A percentile compares a stretch with the other conserved stretches of the same genome.
phyloP scores from a whole-genome alignment of 208 protist species.

The Leishmania amazonensis region DNA sequence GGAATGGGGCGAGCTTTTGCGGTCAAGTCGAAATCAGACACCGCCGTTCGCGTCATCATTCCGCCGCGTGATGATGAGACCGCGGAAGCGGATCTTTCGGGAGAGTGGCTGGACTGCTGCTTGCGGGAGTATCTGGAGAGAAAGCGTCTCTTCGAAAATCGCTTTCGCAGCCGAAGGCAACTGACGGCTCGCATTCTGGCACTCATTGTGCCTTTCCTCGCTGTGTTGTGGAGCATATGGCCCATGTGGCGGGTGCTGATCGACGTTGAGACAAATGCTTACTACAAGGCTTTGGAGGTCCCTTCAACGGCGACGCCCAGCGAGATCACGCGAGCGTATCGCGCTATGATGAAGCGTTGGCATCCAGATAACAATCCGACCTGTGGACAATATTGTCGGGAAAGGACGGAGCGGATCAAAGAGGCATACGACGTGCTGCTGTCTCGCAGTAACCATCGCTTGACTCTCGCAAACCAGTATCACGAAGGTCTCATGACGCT shows the following conservation, averaged over 20 bases:
- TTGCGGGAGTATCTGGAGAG: constrained; percentile 69
- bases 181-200: constrained; percentile 31
- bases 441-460: constrained; percentile 53
- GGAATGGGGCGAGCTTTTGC: constrained; percentile 26
- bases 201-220: constrained; percentile 33
- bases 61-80: constrained; percentile 14
- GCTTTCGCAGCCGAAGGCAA: constrained; percentile 22
- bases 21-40: constrained; percentile 21
- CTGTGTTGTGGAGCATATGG: constrained; percentile 50
- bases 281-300: constrained; percentile 67
- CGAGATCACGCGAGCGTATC: constrained; percentile 81
- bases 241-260: constrained; percentile 81
- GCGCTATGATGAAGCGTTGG: constrained; percentile 71
- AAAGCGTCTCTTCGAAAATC: constrained; percentile 45
- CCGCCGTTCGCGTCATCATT: background rate
- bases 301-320: constrained; percentile 29
- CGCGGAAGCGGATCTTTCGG: background rate
- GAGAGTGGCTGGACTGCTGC: constrained; percentile 72
- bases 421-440: constrained; percentile 82
- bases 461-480: constrained; percentile 68
- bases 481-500: constrained; percentile 61
- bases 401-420: constrained; percentile 65
- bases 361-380: constrained; percentile 85
- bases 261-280: constrained; percentile 66
- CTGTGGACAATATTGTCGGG: constrained; percentile 69